A percentile compares a stretch with the other conserved stretches of the same genome.
Conservation (phyloP, 2,329 filamentous ascomycete genomes). For the Hypoxylon sp. region DNA sequence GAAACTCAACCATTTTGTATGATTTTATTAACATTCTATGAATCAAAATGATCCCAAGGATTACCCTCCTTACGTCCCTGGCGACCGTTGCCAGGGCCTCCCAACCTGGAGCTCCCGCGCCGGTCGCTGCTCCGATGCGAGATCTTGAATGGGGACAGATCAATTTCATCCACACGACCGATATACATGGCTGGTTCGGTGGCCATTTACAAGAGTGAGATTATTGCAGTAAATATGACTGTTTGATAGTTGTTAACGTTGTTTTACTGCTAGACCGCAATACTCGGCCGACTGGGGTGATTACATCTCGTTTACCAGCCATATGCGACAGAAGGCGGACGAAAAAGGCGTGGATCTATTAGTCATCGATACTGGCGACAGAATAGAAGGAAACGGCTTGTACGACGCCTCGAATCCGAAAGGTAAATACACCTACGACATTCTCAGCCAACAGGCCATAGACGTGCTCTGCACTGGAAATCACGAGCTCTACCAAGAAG, state of each 20-base stretch:
- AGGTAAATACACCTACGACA: slow-evolving; percentile 89
- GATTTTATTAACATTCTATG: slow-evolving; percentile 1
- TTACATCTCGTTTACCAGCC: slow-evolving; percentile 91
- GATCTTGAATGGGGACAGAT: slow-evolving; percentile 92
- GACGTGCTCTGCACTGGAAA: slow-evolving; percentile 92
- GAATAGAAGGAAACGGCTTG: slow-evolving; percentile 93
- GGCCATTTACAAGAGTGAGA: slow-evolving; percentile 91
- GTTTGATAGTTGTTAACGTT: slow-evolving; percentile 14
- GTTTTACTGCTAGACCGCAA: slow-evolving; percentile 72
- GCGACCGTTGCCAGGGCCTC: slow-evolving; percentile 63
- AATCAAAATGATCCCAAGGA: slow-evolving; percentile 52
- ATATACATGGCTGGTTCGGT: slow-evolving; percentile 95
- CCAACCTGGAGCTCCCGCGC: slow-evolving; percentile 85
- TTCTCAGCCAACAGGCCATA: slow-evolving; percentile 84
- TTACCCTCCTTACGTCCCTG: slow-evolving; percentile 57
- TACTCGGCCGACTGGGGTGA: slow-evolving; percentile 99
- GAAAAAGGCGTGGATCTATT: slow-evolving; percentile 84
- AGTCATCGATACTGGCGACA: slow-evolving; percentile 95
- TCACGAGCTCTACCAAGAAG: slow-evolving; percentile 91
- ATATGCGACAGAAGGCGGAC: slow-evolving; percentile 85
- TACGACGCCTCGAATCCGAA: slow-evolving; percentile 93
- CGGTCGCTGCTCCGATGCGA: slow-evolving; percentile 85
- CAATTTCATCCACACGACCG: slow-evolving; percentile 97
- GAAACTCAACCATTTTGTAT: slow-evolving; percentile 4
- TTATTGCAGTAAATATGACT: neutral